Base-by-base conservation (phyloP, 2,329 filamentous ascomycete species). In the Pseudogymnoascus sp. region DNA sequence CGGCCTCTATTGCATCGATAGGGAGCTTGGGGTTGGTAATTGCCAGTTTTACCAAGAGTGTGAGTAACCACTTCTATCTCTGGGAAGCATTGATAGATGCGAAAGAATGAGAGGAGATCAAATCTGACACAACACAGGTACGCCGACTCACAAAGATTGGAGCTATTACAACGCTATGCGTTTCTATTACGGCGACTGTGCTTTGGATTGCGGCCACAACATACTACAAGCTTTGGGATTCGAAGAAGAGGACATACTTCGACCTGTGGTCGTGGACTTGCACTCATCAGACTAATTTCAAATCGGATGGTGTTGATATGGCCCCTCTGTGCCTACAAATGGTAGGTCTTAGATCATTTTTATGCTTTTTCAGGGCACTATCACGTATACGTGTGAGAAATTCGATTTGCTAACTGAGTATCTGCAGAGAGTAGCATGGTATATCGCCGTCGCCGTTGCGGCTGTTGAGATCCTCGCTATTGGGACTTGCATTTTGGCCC, bases 141-240 rank as follows among this genome's bases (percentile, higher is more conserved):
- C 47, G 47, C 20, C 47, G 47, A 4, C 28, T 54, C 28, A 54
- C 47, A 34, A 54, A 54, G 28, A 34, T 54, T 32, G 47, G 47
- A 7, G 47, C 47, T 54, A 20, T 54, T 32, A 32, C 47, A 54
- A 54, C 47, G 9, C 28, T 54, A 34, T 54, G 47, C 20, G 47
- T 54, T 7, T 54, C 47, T 12, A 54, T 54, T 16, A 54, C 47
- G 9, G 47, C 47, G 11, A 34, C 47, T 54, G 28, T 34, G 4
- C 47, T 54, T 54, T 54, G 47, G 47, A 34, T 54, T 9, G 47
- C 47, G 16, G 47, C 47, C n/a, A 54, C 47, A 6, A 14, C 47
- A 54, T 54, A 54, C 28, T 54, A 12, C 6, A 54, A 54, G 16
- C 47, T 54, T 16, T 54, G 47, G 47, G 47, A 54, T 54, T 54